Evolutionary conservation across 495 filamentous ascomycete genomes (phyloP).

Genomic region (Neurospora africana): DNA sequence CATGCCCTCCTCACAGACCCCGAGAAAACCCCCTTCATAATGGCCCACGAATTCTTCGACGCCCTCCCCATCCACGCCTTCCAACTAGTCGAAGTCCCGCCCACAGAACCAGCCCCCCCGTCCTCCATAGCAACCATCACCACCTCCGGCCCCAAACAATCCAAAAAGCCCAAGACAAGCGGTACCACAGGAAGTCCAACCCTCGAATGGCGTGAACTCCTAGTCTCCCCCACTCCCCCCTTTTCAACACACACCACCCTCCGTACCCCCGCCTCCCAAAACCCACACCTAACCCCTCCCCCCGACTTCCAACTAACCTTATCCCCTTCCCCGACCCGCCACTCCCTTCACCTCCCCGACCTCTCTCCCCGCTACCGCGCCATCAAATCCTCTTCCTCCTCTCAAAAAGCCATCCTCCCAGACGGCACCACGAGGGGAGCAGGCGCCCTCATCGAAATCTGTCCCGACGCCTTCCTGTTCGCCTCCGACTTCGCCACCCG

Average conservation of each 20-base stretch:
- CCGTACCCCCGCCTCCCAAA: slow-evolving; percentile 43
- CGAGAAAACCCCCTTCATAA: slow-evolving; percentile 74
- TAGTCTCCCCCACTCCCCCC: slow-evolving; percentile 60
- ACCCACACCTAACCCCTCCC: slow-evolving; percentile 32
- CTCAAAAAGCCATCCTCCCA: background rate
- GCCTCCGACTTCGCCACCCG: slow-evolving; percentile 67
- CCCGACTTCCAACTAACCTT: slow-evolving; percentile 80
- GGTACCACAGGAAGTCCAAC: slow-evolving; percentile 26
- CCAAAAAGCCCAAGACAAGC: slow-evolving; percentile 18
- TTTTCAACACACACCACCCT: slow-evolving; percentile 34
- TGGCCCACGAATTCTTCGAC: slow-evolving; percentile 98
- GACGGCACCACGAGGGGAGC: slow-evolving; percentile 10
- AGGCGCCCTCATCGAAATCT: slow-evolving; percentile 71
- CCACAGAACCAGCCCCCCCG: slow-evolving; percentile 30
- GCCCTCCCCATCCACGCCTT: slow-evolving; percentile 97
- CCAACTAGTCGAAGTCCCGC: slow-evolving; percentile 50
- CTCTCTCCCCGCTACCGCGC: slow-evolving; percentile 71
- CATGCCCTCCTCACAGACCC: slow-evolving; percentile 18
- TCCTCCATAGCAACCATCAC: slow-evolving; percentile 16
- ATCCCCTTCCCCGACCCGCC: slow-evolving; percentile 61
- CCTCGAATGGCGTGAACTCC: slow-evolving; percentile 76
- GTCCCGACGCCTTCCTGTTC: slow-evolving; percentile 71
- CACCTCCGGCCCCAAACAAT: slow-evolving; percentile 2
- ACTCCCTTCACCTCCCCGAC: slow-evolving; percentile 74
- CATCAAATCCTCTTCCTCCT: slow-evolving; percentile 47